Evolutionary conservation across 768 basidiomycete species (phyloP).

Genomic region (Botryobasidium botryosum): DNA sequence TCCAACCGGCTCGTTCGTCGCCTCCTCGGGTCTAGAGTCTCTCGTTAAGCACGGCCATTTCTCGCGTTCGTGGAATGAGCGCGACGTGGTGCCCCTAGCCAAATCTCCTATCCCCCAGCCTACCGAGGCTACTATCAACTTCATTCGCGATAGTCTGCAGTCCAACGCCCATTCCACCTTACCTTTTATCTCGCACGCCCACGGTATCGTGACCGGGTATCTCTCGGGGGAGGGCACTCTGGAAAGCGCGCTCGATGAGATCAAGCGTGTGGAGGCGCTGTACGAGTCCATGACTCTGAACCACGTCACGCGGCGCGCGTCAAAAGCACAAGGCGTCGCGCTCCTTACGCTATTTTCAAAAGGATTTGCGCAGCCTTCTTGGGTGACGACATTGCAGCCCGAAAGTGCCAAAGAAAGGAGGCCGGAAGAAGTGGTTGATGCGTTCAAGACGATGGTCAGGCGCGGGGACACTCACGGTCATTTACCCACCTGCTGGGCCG

Average conservation of each 20-base stretch:
- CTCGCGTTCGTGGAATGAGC: conserved; percentile 18
- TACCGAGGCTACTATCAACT: conserved; percentile 25
- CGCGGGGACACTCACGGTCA: conserved; percentile 57
- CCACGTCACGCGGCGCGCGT: conserved; percentile 74
- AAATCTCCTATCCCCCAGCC: conserved; percentile 4
- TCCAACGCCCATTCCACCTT: conserved; percentile 64
- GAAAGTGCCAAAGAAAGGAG: conserved; percentile 15
- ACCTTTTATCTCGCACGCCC: conserved; percentile 63
- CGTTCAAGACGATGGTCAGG: conserved; percentile 51
- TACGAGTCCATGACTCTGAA: conserved; percentile 83
- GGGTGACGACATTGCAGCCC: too few relatives aligned
- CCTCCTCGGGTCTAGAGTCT: conserved; percentile 85
- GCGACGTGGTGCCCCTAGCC: conserved; percentile 11
- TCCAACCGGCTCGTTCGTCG: conserved; percentile 93
- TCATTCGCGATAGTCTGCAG: conserved; percentile 53
- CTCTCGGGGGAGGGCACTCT: conserved; percentile 4
- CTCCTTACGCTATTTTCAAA: conserved; percentile 76
- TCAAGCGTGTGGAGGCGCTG: conserved; percentile 47
- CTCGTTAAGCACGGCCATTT: conserved; percentile 73
- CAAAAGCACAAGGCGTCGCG: conserved; percentile 82
- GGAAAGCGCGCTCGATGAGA: conserved; percentile 23
- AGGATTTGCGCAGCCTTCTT: conserved; percentile 48
- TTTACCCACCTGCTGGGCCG: conserved; percentile 81
- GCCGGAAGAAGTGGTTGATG: conserved; percentile 34
- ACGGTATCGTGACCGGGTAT: conserved; percentile 23